phyloP scores from a whole-genome alignment of 202 grass and related monocot genomes.

The Setaria italica region DNA sequence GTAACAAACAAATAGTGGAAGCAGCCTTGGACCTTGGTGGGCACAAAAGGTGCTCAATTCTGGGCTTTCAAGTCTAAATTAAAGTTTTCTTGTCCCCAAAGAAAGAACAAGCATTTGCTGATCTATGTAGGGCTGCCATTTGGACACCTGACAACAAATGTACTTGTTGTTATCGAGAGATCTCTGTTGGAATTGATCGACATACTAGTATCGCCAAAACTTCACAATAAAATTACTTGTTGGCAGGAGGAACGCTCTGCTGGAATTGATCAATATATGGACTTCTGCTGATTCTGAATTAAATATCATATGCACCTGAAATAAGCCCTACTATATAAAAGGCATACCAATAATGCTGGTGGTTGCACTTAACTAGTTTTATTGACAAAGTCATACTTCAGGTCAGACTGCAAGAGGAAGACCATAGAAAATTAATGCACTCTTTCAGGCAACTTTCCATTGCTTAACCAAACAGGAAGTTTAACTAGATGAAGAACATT shows the following conservation, averaged over 20 bases:
- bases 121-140: not conserved
- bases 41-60: not conserved
- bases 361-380: not conserved
- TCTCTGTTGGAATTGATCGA: not conserved
- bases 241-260: not conserved
- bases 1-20: not conserved
- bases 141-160: not conserved
- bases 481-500: not conserved
- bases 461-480: not conserved
- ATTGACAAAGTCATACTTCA: not conserved
- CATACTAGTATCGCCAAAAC: not conserved
- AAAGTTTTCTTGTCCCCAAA: not conserved
- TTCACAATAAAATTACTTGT: not conserved
- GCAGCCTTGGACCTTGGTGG: not conserved
- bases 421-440: not conserved
- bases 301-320: not conserved
- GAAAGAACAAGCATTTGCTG: not conserved
- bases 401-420: not conserved
- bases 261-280: not conserved
- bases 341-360: not conserved
- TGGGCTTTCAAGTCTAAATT: not conserved
- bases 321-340: not conserved
- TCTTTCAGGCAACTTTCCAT: not conserved
- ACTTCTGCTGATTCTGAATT: not conserved
- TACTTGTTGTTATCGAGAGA: not conserved